A percentile compares a stretch with the other conserved stretches of the same genome.
These are phyloP conservation scores for Leucaena leucocephala DNA, from an alignment of 306 rosid species.

Conservation along the genomic window DNA sequence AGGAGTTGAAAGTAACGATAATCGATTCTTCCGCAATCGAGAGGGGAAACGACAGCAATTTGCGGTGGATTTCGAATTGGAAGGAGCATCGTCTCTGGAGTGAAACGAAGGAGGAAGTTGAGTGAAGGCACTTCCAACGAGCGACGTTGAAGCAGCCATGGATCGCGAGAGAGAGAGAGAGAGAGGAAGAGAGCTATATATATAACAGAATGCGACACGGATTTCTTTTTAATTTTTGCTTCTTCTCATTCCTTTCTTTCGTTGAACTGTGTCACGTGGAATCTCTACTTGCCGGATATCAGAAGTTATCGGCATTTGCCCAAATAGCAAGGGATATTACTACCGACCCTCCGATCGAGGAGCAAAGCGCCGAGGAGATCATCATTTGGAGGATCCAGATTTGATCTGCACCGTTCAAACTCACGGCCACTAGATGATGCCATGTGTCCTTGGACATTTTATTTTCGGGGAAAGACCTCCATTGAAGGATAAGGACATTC, in stretches of 20 bases:
- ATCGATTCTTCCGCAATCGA: conserved; percentile 38
- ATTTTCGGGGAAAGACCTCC: background rate
- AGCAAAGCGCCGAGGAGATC: background rate
- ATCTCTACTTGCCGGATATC: background rate
- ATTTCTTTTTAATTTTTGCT: background rate
- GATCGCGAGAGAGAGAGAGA: background rate
- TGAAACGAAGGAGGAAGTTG: conserved; percentile 12
- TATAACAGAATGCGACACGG: background rate
- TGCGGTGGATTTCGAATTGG: background rate
- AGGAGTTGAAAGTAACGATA: conserved; percentile 23
- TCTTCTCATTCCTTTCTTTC: background rate
- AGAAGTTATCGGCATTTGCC: background rate
- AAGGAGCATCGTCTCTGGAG: background rate
- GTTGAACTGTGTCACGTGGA: conserved; percentile 7
- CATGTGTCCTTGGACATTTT: background rate
- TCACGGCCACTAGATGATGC: background rate
- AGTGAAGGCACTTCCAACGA: conserved; percentile 38
- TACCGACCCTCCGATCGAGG: background rate
- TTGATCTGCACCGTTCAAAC: background rate
- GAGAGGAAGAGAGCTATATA: background rate
- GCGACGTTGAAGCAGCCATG: conserved; percentile 40
- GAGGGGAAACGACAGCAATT: conserved; percentile 8
- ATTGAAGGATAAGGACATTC: background rate
- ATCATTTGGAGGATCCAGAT: background rate
- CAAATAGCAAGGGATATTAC: background rate